Conservation (phyloP, 345 rosid species). For the Populus tremula region DNA sequence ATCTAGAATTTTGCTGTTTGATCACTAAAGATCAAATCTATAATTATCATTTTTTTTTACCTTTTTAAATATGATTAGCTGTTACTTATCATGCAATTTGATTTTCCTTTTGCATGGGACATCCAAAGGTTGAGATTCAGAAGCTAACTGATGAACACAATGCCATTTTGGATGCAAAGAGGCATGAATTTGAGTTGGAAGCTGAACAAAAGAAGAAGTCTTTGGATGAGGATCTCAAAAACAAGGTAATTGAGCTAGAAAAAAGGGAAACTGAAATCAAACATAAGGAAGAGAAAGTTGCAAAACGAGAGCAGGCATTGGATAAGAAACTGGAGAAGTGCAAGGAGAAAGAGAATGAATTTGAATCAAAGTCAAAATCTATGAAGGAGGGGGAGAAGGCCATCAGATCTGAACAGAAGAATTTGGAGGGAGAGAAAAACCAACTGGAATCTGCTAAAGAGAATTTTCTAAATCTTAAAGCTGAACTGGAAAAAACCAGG, state of each 20-base stretch:
- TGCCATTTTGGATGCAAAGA: slow-evolving; percentile 61
- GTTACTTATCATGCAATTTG: background rate
- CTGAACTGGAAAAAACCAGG: slow-evolving; percentile 64
- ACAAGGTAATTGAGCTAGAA: slow-evolving; percentile 64
- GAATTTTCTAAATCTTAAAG: slow-evolving; percentile 45
- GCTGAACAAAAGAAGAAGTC: slow-evolving; percentile 72
- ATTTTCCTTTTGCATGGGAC: background rate
- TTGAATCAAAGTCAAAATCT: slow-evolving; percentile 55
- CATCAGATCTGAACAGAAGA: slow-evolving; percentile 56
- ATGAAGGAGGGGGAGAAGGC: slow-evolving; percentile 71
- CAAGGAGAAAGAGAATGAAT: slow-evolving; percentile 72
- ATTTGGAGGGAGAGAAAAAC: slow-evolving; percentile 56
- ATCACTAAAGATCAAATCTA: no score
- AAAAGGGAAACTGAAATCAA: slow-evolving; percentile 79
- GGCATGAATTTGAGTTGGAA: slow-evolving; percentile 72
- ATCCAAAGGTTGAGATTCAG: slow-evolving; percentile 67
- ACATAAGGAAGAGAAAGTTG: slow-evolving; percentile 79
- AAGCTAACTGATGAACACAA: slow-evolving; percentile 75
- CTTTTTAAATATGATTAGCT: background rate
- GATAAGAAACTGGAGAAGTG: slow-evolving; percentile 68
- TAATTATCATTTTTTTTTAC: no score
- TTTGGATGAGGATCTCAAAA: slow-evolving; percentile 62
- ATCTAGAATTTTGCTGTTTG: no score
- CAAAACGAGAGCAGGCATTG: slow-evolving; percentile 69
- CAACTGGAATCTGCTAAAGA: slow-evolving; percentile 54